Evolutionary conservation across 352 stramenopile genomes (phyloP).

Genomic region (Phytopythium chamaehyphon): DNA sequence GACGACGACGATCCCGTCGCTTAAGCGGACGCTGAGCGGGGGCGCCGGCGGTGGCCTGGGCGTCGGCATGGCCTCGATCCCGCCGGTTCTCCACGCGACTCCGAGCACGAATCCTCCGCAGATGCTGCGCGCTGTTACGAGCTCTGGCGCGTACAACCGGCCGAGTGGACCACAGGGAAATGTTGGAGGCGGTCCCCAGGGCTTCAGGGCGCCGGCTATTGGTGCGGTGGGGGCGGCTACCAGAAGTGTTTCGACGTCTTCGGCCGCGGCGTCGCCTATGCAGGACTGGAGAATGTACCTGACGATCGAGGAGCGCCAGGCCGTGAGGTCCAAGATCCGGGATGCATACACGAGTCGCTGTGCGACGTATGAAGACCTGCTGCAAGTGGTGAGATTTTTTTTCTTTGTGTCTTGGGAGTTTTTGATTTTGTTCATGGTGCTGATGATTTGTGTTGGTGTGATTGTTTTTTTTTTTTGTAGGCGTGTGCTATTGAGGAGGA

Average conservation of each 20-base stretch:
- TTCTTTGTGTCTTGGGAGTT: not conserved
- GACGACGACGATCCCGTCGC: conserved; percentile 66
- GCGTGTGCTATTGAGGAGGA: conserved; percentile 87
- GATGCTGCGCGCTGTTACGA: conserved; percentile 81
- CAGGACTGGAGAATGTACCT: conserved; percentile 89
- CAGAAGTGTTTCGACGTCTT: conserved; percentile 59
- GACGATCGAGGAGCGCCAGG: conserved; percentile 88
- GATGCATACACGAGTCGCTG: conserved; percentile 85
- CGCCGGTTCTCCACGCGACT: conserved; percentile 69
- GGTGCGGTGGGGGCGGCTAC: conserved; percentile 30
- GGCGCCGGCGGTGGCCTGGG: conserved; percentile 46
- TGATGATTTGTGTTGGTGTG: too few relatives aligned
- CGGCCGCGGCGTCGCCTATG: conserved; percentile 56
- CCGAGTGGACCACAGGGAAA: conserved; percentile 20
- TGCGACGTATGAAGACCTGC: conserved; percentile 82
- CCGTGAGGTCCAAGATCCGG: conserved; percentile 83
- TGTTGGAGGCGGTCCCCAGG: conserved; percentile 21
- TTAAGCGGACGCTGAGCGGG: conserved; percentile 83
- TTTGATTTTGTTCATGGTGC: not conserved
- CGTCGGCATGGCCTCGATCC: conserved; percentile 73
- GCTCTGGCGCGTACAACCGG: conserved; percentile 78
- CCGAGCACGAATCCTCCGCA: conserved; percentile 70
- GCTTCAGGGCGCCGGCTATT: conserved; percentile 11
- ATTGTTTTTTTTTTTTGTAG: too few relatives aligned
- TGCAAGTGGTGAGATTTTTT: conserved; percentile 72